Percentiles rank a stretch among this genome's conserved stretches.
phyloP scores from a whole-genome alignment of 345 rosid species.

The Lepidium sativum region DNA sequence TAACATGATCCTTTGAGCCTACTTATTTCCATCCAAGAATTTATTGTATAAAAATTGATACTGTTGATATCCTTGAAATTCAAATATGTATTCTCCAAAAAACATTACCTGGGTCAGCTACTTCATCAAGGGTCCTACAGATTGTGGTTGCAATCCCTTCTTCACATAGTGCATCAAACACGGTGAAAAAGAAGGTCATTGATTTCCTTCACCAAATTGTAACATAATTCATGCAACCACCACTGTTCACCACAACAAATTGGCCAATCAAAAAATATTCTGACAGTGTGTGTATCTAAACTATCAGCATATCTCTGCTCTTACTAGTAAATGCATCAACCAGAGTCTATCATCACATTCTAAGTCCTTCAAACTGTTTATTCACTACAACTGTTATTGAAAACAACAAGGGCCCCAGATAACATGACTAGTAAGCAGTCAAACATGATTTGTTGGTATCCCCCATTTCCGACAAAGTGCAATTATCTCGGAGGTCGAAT shows the following conservation, averaged over 20 bases:
- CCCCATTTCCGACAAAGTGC: constrained; percentile 89
- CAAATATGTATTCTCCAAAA: neutral
- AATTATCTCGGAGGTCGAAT: constrained; percentile 81
- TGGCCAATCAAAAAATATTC: neutral
- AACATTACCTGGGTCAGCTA: constrained; percentile 77
- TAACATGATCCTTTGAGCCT: constrained; percentile 80
- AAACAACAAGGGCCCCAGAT: neutral
- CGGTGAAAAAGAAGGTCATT: constrained; percentile 66
- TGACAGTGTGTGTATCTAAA: neutral
- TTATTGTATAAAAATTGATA: neutral
- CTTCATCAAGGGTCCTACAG: constrained; percentile 84
- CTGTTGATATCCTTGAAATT: neutral
- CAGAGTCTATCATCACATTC: neutral
- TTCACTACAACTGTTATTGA: neutral
- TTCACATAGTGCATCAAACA: constrained; percentile 84
- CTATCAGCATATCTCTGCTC: neutral
- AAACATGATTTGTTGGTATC: constrained; percentile 82
- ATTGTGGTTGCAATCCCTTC: constrained; percentile 92
- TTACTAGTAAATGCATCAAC: neutral
- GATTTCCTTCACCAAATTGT: constrained; percentile 64
- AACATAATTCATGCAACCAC: constrained; percentile 8
- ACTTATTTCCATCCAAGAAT: constrained; percentile 10
- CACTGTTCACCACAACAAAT: neutral
- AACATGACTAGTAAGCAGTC: constrained; percentile 17
- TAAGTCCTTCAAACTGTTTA: neutral